Evolutionary conservation across 1,284 basidiomycete species (phyloP).

Genomic region (Trichosporon sp.): DNA sequence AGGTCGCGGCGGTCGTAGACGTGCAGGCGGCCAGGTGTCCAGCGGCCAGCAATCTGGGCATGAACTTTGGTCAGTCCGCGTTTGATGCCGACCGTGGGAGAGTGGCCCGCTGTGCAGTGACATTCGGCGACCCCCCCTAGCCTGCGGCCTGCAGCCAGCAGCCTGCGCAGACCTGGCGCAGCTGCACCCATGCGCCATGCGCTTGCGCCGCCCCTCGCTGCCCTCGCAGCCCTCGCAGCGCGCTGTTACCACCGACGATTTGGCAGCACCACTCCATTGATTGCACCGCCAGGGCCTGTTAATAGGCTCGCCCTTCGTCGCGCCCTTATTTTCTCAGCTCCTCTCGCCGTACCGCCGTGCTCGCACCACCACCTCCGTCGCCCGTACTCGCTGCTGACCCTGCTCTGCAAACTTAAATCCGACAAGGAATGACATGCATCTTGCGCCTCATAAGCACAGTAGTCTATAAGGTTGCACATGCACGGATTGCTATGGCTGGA

Average conservation of each 20-base stretch:
- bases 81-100: not conserved
- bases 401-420: not conserved
- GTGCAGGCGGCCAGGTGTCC: not conserved
- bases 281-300: not conserved
- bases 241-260: not conserved
- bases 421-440: slow-evolving; percentile 4
- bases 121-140: not conserved
- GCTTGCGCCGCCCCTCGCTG: no score
- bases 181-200: not conserved
- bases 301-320: not conserved
- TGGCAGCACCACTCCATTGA: not conserved
- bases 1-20: not conserved
- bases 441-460: slow-evolving; percentile 4
- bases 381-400: not conserved
- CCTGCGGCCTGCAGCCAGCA: no score
- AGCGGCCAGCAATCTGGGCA: not conserved
- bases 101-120: not conserved
- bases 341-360: not conserved
- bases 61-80: not conserved
- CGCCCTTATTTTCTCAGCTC: not conserved
- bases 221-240: not conserved
- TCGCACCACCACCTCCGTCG: not conserved
- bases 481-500: not conserved
- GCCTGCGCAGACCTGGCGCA: no score
- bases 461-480: slow-evolving; percentile 3